A percentile compares a stretch with the other conserved stretches of the same genome.
phyloP scores from a whole-genome alignment of 73 alveolate genomes.

The Paramecium primaurelia region DNA sequence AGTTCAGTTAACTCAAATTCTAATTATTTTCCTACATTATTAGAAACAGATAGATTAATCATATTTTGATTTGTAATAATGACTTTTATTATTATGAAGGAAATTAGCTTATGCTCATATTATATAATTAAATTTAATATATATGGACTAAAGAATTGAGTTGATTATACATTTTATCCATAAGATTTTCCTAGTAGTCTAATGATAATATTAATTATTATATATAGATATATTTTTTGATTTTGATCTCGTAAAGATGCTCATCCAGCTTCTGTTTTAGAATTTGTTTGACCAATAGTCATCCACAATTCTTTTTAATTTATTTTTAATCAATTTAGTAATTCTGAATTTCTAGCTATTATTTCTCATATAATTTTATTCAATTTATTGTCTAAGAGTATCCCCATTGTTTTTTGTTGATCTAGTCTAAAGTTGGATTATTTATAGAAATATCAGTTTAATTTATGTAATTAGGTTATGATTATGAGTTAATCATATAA shows the following conservation, averaged over 20 bases:
- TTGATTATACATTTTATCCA: neutral
- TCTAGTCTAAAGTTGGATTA: neutral
- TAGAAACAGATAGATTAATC: neutral
- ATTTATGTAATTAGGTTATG: neutral
- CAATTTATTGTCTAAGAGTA: neutral
- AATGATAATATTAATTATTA: neutral
- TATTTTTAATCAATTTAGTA: neutral
- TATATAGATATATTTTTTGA: neutral
- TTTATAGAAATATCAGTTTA: neutral
- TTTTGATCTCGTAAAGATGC: constrained; percentile 1
- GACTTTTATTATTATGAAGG: neutral
- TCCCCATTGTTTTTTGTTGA: neutral
- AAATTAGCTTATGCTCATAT: neutral
- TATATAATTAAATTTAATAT: too few species aligned
- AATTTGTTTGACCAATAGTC: neutral
- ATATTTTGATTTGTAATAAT: neutral
- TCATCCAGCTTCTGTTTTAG: neutral
- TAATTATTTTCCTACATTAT: neutral
- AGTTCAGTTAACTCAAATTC: neutral
- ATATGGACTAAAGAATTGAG: neutral
- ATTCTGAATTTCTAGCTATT: neutral
- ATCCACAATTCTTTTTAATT: neutral
- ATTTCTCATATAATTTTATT: neutral
- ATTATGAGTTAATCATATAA: neutral
- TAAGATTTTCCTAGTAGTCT: constrained; percentile 2